Base-by-base conservation (phyloP, 106 monocot species). In the Acorus calamus region DNA sequence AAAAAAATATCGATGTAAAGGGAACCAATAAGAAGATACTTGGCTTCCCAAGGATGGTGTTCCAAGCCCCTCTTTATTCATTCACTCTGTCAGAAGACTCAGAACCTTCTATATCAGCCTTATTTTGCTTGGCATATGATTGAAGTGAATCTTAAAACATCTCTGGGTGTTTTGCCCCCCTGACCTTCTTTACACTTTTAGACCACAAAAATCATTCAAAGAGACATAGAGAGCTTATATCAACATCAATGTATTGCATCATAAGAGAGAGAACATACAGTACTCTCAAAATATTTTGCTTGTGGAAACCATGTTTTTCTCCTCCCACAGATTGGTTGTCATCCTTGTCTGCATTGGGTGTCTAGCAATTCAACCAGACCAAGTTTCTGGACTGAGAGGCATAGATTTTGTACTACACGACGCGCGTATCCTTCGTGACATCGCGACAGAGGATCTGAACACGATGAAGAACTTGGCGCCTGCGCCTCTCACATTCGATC, bases 51-150 rank as follows among this genome's bases (percentile, higher is more conserved):
- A 77, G 67, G 77, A 77, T 57, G 47, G 71, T 80, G 81, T 82
- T 74, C 67, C 57, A 73, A 54, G 28, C 28, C 28, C 59, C 66
- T 72, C 84, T 84, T 84, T 84, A 77, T 81, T 74, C 77, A 81
- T 81, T 45, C 73, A 28, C 28, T 77, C 76, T 77, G 84, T 76
- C 76, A 81, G 28, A 28, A 28, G 28, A 28, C 28, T 28, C 28
- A 28, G 89, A 89, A 84, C 68, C 86, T 86, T 86, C 86, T 77
- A 82, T 79, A 82, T 68, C 86, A 82, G 79, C 82, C 82, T 82
- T 79, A 79, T 28, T 28, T 76, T 73, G 50, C 71, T 69, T 77
- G 62, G 70, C 73, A 55, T 70, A 82, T 86, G 79, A 77, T 79
- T 86, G 76, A 57, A 69, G 73, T 79, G 79, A 82, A 79, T 79